Evolutionary conservation across 345 rosid genomes (phyloP), one percentile per base, ranked within the genome.

Genomic region (Arabidopsis arenosa): DNA sequence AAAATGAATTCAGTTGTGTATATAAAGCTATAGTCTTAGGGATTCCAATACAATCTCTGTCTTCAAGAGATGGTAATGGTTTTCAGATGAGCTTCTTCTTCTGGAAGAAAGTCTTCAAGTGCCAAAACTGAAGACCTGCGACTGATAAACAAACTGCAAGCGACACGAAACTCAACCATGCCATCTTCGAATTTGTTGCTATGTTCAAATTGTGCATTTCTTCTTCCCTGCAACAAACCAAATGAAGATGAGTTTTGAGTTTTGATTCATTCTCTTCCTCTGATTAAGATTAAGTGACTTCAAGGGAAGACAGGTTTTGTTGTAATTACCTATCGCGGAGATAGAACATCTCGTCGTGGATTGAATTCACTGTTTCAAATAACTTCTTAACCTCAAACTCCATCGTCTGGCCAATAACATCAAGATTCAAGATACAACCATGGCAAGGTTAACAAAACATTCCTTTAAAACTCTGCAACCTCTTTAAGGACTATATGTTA

Each of bases 301-400:
- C 0, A 14, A 40, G 17, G 48, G 51, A 52, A 67, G 32, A 72
- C 6, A 70, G 54, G 5, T 28, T 37, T 44, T 63, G 15, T 32
- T 71, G 41, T 26, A 23, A 28, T 75, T 83, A 92, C 99, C 99
- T 95, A 75, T 86, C 91, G 0, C 97, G 96, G 21, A 95, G 90
- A 80, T 85, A 86, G 64, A 77, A 84, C 88, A 95, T 92, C 82
- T 95, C 99, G 5, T 89, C 90, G 11, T 88, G 97, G 79, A 95
- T 89, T 44, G 84, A 80, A 44, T 56, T 57, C 26, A 88, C 89
- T 1, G 90, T 90, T 15, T 95, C 99, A 17, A 80, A 56, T 79
- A 92, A 48, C 83, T 81, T 90, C 88, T 88, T 89, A 80, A 95
- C 83, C 84, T 92, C 97, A 30, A 88, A 54, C 75, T 90, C 96